phyloP scores from a whole-genome alignment of 371 early-diverging fungal species.

The Apophysomyces elegans region DNA sequence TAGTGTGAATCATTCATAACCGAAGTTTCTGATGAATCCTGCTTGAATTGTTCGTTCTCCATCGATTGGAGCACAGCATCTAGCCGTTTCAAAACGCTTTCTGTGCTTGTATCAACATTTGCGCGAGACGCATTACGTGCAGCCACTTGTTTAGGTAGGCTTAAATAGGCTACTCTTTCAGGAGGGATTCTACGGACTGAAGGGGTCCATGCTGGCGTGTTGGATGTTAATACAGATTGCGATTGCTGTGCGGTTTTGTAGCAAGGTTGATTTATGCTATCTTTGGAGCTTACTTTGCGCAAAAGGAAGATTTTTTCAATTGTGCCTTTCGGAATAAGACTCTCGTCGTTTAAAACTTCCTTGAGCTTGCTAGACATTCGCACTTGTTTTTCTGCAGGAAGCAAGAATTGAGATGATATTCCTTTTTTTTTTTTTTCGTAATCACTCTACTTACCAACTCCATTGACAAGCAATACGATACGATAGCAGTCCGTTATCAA shows the following conservation, averaged over 20 bases:
- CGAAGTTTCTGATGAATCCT: background rate
- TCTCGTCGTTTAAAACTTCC: slow-evolving; percentile 22
- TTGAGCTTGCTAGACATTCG: slow-evolving; percentile 13
- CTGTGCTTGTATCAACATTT: slow-evolving; percentile 17
- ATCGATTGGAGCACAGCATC: slow-evolving; percentile 26
- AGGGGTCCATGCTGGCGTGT: background rate
- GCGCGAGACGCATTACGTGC: background rate
- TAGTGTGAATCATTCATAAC: too few species aligned
- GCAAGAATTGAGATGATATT: background rate
- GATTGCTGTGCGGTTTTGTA: background rate
- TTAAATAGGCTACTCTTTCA: background rate
- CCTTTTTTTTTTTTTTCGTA: too few species aligned
- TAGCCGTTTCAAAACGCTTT: slow-evolving; percentile 27
- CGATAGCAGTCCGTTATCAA: slow-evolving; percentile 19
- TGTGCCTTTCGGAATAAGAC: slow-evolving; percentile 27
- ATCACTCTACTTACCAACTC: slow-evolving; percentile 11
- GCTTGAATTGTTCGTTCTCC: slow-evolving; percentile 4
- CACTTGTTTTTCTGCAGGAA: slow-evolving; percentile 23
- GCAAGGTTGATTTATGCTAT: background rate
- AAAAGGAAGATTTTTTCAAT: slow-evolving; percentile 31
- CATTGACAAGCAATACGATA: slow-evolving; percentile 15
- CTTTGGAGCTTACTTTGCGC: slow-evolving; percentile 12
- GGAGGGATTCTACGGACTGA: slow-evolving; percentile 1
- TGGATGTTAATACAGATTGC: background rate
- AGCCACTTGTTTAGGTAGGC: background rate